Conservation (phyloP, 768 basidiomycete species). For the Trametes sanguinea region DNA sequence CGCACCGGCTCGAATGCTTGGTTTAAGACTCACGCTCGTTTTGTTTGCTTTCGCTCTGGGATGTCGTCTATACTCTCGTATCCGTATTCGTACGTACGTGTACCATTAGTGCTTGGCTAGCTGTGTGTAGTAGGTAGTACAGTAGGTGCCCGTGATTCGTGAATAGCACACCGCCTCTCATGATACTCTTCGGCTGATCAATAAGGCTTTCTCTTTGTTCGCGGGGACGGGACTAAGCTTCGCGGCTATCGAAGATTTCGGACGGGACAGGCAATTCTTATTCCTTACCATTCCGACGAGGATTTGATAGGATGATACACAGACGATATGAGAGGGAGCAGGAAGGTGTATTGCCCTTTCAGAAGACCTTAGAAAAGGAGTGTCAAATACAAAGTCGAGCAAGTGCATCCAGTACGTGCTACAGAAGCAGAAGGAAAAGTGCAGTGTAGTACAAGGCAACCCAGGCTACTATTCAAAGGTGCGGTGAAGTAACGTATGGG, state of each 20-base stretch:
- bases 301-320: too few relatives aligned
- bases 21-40: conserved; percentile 6
- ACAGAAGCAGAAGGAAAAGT: conserved; percentile 1
- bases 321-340: background rate
- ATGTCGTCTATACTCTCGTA: background rate
- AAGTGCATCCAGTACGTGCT: conserved; percentile 22
- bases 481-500: background rate
- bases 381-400: conserved; percentile 21
- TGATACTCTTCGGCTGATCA: background rate
- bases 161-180: conserved; percentile 9
- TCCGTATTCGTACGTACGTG: background rate
- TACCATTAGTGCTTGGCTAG: background rate
- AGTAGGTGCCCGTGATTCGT: background rate
- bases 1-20: background rate
- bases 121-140: conserved; percentile 3
- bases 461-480: background rate
- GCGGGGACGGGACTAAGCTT: background rate
- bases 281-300: too few relatives aligned
- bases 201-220: background rate
- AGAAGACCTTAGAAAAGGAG: conserved; percentile 9
- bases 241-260: too few relatives aligned
- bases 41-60: conserved; percentile 7
- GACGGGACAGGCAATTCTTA: too few relatives aligned
- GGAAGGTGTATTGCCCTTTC: conserved; percentile 15
- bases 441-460: conserved; percentile 9